These are phyloP conservation scores for Coemansia sp. DNA, from an alignment of 192 early-diverging fungal species.

Conservation along the genomic window DNA sequence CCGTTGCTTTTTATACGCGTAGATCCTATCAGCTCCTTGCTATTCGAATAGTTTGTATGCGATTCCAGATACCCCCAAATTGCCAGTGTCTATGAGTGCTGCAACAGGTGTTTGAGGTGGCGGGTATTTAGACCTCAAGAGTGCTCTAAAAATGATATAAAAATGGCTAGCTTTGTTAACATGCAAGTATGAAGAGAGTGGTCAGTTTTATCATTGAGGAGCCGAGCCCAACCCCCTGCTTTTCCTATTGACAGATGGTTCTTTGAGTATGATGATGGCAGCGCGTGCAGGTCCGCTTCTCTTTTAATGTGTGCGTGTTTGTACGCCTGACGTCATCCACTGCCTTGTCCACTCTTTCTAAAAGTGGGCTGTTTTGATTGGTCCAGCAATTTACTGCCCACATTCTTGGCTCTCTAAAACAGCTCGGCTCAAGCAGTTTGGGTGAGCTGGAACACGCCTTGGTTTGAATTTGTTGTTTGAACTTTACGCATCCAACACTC, in stretches of 20 bases:
- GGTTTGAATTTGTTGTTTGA: background rate
- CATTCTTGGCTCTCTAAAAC: background rate
- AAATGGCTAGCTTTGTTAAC: background rate
- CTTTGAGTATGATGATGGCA: background rate
- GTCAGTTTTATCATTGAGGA: background rate
- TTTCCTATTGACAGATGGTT: background rate
- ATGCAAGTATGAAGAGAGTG: background rate
- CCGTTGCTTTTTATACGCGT: background rate
- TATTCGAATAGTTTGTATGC: background rate
- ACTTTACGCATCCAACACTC: no score
- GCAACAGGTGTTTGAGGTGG: background rate
- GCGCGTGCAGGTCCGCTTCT: background rate
- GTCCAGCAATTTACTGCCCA: background rate
- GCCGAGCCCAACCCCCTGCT: background rate
- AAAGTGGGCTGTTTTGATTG: constrained; percentile 2
- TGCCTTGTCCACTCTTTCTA: background rate
- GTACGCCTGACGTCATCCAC: background rate
- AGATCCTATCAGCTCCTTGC: background rate
- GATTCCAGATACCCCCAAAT: background rate
- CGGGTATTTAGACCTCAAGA: background rate
- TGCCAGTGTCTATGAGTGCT: background rate
- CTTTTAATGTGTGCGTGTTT: background rate
- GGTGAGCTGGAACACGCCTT: background rate
- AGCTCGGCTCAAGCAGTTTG: background rate
- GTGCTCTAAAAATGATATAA: background rate